These are phyloP conservation scores for Hymenoscyphus linearis DNA, from an alignment of 2,329 filamentous ascomycete genomes.

Conservation along the genomic window DNA sequence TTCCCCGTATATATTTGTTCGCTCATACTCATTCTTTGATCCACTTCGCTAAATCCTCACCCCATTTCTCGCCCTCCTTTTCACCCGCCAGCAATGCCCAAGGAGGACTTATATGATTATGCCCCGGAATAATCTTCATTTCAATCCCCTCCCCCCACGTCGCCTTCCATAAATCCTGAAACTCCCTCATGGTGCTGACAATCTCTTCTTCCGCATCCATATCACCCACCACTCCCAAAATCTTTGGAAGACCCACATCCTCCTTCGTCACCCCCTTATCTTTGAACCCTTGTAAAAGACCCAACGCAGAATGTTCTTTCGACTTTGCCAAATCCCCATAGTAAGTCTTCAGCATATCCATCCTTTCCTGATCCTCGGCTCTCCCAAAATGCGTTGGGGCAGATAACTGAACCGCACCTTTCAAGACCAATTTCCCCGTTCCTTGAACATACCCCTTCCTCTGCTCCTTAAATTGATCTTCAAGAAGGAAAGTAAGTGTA, in stretches of 20 bases:
- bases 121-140: slow-evolving; percentile 19
- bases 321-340: slow-evolving; percentile 17
- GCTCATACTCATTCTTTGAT: slow-evolving; percentile 15
- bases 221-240: slow-evolving; percentile 23
- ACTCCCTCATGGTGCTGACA: slow-evolving; percentile 22
- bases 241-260: slow-evolving; percentile 18
- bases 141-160: slow-evolving; percentile 23
- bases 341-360: slow-evolving; percentile 19
- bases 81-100: slow-evolving; percentile 25
- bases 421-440: slow-evolving; percentile 14
- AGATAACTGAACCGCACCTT: slow-evolving; percentile 22
- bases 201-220: slow-evolving; percentile 30
- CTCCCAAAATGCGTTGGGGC: slow-evolving; percentile 24
- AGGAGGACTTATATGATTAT: slow-evolving; percentile 31
- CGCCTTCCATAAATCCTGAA: slow-evolving; percentile 24
- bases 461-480: slow-evolving; percentile 17
- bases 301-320: slow-evolving; percentile 18
- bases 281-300: slow-evolving; percentile 2
- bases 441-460: slow-evolving; percentile 14
- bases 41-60: slow-evolving; percentile 26
- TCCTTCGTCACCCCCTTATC: slow-evolving; percentile 4
- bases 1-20: neutral
- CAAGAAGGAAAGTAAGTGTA: slow-evolving; percentile 27
- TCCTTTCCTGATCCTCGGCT: slow-evolving; percentile 1
- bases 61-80: slow-evolving; percentile 28